Base-by-base conservation (phyloP, 345 rosid species). In the Eutrema yunnanense region DNA sequence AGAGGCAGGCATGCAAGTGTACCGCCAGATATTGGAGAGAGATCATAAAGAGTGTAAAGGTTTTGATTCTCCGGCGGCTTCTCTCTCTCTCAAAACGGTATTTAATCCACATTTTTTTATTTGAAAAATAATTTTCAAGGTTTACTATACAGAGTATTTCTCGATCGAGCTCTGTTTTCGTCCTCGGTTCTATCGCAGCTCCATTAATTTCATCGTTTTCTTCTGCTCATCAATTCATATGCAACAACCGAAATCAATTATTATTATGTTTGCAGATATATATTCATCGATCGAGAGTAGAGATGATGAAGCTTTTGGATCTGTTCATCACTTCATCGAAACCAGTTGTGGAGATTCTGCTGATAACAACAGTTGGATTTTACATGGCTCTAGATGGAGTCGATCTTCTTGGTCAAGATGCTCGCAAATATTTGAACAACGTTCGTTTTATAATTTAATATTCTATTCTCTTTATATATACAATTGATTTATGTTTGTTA, bases 281-380 rank as follows among this genome's bases (percentile, higher is more conserved):
- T 63, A 22, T 22, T 22, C 22, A 22, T 22, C 22, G 22, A 22
- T 14, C 9, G 12, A 12, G 11, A 34, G 60, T 7, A 14, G 30
- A 6, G 16, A 68, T 26, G 61, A 82, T 85, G 88, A 82, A 81
- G 70, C 76, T 82, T 37, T 38, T 84, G 81, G 81, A 81, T n/a
- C 79, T 88, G 69, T 81, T 86, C 74, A 62, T 84, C 56, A 80
- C 88, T 42, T 79, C 93, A 11, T 75, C 87, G 6, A 84, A 82
- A 47, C 87, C 90, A 2, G 87, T 86, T 5, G 29, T 84, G 41
- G 84, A 86, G 78, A 86, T 84, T 65, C 71, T 88, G 2, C 19
- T 88, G 67, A 49, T 86, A 42, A 88, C 88, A 30, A 81, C 76
- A 1, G 85, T 88, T 44, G 88, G 90, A 37, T 71, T 83, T 4